A percentile compares a stretch with the other conserved stretches of the same genome.
phyloP scores from a whole-genome alignment of 23 red algal genomes.

The Chondrus crispus region DNA sequence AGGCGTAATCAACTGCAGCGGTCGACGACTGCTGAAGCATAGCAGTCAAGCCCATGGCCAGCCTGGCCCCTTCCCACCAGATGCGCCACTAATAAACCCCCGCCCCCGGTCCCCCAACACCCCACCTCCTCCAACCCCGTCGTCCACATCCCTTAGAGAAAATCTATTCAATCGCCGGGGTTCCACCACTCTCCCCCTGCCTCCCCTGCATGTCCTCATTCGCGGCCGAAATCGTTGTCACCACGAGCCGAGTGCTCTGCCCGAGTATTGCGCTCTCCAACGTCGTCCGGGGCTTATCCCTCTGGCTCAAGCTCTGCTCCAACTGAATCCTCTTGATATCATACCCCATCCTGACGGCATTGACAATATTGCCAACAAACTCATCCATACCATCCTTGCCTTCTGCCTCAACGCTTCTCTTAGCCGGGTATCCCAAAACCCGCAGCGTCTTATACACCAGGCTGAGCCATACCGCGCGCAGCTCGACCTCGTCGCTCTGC shows the following conservation, averaged over 20 bases:
- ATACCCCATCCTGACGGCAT: conserved; percentile 2
- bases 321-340: conserved; percentile 5
- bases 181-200: too few relatives aligned
- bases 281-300: background rate
- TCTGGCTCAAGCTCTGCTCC: conserved; percentile 3
- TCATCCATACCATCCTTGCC: background rate
- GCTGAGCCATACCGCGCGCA: conserved; percentile 35
- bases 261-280: conserved; percentile 7
- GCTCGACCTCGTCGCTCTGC: conserved; percentile 10
- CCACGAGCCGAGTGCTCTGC: conserved; percentile 10
- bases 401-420: background rate
- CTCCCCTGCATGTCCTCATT: too few relatives aligned
- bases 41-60: too few relatives aligned
- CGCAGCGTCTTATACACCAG: conserved; percentile 32
- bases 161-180: too few relatives aligned
- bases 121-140: too few relatives aligned
- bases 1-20: too few relatives aligned
- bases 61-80: too few relatives aligned
- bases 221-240: background rate
- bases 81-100: too few relatives aligned
- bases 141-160: too few relatives aligned
- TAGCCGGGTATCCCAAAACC: background rate
- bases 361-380: conserved; percentile 15
- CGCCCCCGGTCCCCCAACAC: too few relatives aligned
- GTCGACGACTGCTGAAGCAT: too few relatives aligned